Evolutionary conservation across 345 rosid genomes (phyloP).

Genomic region (Limnanthes douglasii): DNA sequence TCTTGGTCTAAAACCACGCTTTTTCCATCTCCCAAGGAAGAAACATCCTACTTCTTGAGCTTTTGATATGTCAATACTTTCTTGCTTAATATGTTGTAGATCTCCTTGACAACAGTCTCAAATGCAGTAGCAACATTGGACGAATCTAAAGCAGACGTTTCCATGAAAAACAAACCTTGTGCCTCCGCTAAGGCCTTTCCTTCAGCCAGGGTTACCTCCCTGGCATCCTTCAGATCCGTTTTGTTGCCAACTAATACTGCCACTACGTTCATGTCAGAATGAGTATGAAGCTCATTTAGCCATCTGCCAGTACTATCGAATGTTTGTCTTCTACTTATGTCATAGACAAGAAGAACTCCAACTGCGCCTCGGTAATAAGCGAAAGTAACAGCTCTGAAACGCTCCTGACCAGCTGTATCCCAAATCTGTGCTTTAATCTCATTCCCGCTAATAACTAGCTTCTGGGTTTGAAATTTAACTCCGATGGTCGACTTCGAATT

Average conservation of each 20-base stretch:
- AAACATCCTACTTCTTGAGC: conserved; percentile 41
- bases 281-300: conserved; percentile 95
- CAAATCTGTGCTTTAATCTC: conserved; percentile 96
- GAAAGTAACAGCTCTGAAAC: conserved; percentile 94
- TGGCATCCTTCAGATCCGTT: conserved; percentile 75
- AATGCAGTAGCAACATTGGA: conserved; percentile 87
- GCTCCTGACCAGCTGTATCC: conserved; percentile 99
- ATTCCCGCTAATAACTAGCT: conserved; percentile 75
- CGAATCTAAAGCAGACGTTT: conserved; percentile 92
- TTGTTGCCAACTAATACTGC: conserved; percentile 91
- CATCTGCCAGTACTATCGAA: conserved; percentile 85
- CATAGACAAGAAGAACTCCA: conserved; percentile 93
- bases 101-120: conserved; percentile 85
- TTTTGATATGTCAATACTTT: conserved; percentile 80
- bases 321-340: conserved; percentile 83
- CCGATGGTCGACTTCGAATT: conserved; percentile 96
- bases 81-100: conserved; percentile 72
- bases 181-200: conserved; percentile 84
- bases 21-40: conserved; percentile 48
- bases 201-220: conserved; percentile 81
- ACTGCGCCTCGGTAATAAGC: conserved; percentile 98
- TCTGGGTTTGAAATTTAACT: conserved; percentile 96
- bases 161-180: conserved; percentile 84
- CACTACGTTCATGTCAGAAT: conserved; percentile 95
- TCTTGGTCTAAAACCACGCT: too few relatives aligned